phyloP scores from a whole-genome alignment of 805 yeast genomes.

The Debaryomyces castellii region DNA sequence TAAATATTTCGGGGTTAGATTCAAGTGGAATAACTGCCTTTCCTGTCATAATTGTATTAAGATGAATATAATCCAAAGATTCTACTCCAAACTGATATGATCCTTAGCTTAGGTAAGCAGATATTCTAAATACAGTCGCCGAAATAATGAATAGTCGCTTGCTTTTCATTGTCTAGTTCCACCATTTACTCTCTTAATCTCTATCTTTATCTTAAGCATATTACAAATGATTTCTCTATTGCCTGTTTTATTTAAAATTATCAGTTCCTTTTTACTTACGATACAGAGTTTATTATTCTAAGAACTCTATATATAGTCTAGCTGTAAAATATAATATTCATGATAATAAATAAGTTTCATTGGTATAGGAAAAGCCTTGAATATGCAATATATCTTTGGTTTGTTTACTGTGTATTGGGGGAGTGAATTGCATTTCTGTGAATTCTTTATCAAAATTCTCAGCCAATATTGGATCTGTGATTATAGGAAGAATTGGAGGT shows the following conservation, averaged over 20 bases:
- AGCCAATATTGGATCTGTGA: conserved; percentile 44
- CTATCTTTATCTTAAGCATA: no score
- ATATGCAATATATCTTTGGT: conserved; percentile 35
- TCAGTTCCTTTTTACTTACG: no score
- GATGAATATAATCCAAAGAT: no score
- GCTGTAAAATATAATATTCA: not conserved
- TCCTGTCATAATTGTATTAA: conserved; percentile 8
- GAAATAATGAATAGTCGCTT: no score
- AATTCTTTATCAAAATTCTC: conserved; percentile 45
- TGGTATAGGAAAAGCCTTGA: conserved; percentile 41
- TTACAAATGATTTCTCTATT: no score
- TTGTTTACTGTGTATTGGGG: conserved; percentile 17
- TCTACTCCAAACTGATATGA: not conserved
- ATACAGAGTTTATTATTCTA: no score
- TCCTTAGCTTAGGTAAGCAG: not conserved
- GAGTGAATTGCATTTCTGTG: conserved; percentile 39
- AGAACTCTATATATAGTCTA: no score
- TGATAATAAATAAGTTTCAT: conserved; percentile 21
- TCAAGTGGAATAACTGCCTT: conserved; percentile 76
- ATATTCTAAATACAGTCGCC: not conserved
- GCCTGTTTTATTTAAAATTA: no score
- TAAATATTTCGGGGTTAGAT: conserved; percentile 84
- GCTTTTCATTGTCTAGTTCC: no score
- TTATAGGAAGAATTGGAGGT: conserved; percentile 45
- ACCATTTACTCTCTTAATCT: no score